Percentiles rank a stretch among this genome's conserved stretches.
Conservation (phyloP, 768 basidiomycete species). For the Mycena capillaripes region DNA sequence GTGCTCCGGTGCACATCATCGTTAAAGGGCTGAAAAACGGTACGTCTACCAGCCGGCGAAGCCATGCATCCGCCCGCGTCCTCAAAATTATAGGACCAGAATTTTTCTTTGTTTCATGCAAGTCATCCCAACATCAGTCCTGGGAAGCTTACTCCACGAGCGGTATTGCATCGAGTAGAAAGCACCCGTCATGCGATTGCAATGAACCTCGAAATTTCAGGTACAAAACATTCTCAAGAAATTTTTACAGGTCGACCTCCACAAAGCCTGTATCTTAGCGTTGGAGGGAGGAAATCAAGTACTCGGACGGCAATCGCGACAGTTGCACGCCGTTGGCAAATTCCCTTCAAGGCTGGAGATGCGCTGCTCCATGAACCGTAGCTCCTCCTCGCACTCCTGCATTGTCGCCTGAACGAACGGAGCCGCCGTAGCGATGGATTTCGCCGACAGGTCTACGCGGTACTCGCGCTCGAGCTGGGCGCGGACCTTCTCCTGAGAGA, state of each 20-base stretch:
- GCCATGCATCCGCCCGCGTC: not conserved
- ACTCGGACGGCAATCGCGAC: not conserved
- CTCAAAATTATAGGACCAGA: not conserved
- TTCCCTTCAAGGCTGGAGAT: constrained; percentile 6
- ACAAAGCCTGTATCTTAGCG: not conserved
- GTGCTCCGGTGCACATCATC: too few species aligned
- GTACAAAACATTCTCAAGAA: constrained; percentile 4
- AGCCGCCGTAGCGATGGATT: constrained; percentile 7
- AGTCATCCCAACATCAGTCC: not conserved
- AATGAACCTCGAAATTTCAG: not conserved
- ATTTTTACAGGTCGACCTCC: constrained; percentile 7
- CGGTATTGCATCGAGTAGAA: not conserved
- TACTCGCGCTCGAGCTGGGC: constrained; percentile 16
- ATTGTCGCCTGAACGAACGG: constrained; percentile 5
- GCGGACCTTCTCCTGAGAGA: constrained; percentile 8
- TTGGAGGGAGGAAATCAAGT: constrained; percentile 5
- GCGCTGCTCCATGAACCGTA: constrained; percentile 11
- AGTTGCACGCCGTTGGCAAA: constrained; percentile 7
- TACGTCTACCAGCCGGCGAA: too few species aligned
- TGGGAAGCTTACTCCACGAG: not conserved
- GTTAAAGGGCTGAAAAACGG: too few species aligned
- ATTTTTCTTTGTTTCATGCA: not conserved
- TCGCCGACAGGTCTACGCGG: constrained; percentile 8
- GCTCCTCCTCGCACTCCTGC: constrained; percentile 13
- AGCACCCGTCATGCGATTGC: not conserved